A percentile compares a stretch with the other conserved stretches of the same genome.
phyloP scores from a whole-genome alignment of 164 flowering plant genomes.

The Malania oleifera region DNA sequence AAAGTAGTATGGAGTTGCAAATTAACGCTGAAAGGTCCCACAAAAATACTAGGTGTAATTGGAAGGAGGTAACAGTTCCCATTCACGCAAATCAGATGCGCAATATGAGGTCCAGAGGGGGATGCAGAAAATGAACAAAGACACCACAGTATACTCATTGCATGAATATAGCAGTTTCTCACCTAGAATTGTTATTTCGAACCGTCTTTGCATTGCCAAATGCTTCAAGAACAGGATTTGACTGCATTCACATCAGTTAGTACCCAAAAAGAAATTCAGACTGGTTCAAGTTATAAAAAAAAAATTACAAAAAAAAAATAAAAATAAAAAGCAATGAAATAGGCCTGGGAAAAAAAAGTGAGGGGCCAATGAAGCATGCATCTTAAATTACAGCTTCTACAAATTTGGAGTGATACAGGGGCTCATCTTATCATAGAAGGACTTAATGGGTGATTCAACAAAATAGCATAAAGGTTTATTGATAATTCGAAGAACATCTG shows the following conservation, averaged over 20 bases:
- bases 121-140: neutral
- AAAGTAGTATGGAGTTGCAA: neutral
- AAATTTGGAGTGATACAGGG: no score
- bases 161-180: conserved; percentile 17
- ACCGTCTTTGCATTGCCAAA: conserved; percentile 91
- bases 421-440: no score
- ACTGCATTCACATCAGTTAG: conserved; percentile 42
- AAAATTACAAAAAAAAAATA: neutral
- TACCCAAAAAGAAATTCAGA: conserved; percentile 7
- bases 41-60: no score
- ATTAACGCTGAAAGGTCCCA: no score
- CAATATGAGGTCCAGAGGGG: neutral
- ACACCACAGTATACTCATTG: neutral
- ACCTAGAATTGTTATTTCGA: conserved; percentile 86
- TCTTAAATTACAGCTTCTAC: no score
- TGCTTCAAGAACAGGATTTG: conserved; percentile 93
- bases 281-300: conserved; percentile 2
- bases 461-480: no score
- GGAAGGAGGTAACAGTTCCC: neutral
- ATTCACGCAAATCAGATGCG: neutral
- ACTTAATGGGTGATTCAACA: no score
- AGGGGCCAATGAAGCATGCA: neutral
- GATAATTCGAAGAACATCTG: no score
- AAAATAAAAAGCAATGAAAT: neutral
- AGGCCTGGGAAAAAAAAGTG: no score